Base-by-base conservation (phyloP, 176 grass and related monocot species). In the Aechmea fasciata region DNA sequence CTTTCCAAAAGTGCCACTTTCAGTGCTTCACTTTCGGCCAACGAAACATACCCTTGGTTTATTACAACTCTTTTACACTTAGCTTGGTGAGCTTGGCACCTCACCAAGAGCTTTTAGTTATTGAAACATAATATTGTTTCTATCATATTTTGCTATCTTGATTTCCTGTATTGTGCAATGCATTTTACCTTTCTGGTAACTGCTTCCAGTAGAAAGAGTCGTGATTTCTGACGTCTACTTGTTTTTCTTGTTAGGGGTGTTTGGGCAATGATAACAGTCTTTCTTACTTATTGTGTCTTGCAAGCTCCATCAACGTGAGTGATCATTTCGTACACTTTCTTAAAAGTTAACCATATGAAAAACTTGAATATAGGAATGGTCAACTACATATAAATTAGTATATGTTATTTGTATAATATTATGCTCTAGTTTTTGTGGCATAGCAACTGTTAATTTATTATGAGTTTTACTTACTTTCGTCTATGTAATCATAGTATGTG, bases 301-400 rank as follows among this genome's bases (percentile, higher is more conserved):
- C 94, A 99, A 80, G 94, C 94, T 67, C 89, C 94, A 88, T 99
- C 89, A 65, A 99, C 94, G 94, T 99, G 76, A 93, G 84, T 81
- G 79, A 52, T 20, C 28, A 73, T 51, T 67, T 50, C 62, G 48
- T 68, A 47, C 50, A 52, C 59, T 64, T 76, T 48, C 64, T 61
- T 17, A 11, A 61, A 19, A 61, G 10, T 0, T 64, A 51, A 19
- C 22, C 22, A 13, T 73, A 51, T 24, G 57, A 41, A 41, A 41
- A 41, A 41, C 33, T 41, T 41, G 33, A 41, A 41, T 41, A 41
- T 5, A 65, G 50, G 14, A 65, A 1, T 81, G 47, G 49, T 41
- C 33, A 41, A 7, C 33, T 41, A 41, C 6, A 0, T 7, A 41
- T 41, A 41, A 41, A 41, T 41, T 41, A 6, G 33, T 41, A 41